A percentile compares a stretch with the other conserved stretches of the same genome.
These are phyloP conservation scores for Plasmodium relictum DNA, from an alignment of 169 alveolate genomes.

Conservation along the genomic window DNA sequence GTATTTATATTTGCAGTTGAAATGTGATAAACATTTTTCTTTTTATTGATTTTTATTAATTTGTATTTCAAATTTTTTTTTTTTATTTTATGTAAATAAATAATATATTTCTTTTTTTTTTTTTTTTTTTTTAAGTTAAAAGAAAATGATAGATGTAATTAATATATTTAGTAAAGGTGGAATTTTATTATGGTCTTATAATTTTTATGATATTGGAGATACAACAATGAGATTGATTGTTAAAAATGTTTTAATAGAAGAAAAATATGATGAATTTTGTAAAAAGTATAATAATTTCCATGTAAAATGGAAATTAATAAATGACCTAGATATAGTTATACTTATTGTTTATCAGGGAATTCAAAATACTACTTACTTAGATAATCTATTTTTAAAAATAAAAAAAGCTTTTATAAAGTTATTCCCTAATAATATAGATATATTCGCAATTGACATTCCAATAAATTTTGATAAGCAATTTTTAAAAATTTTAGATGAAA, in stretches of 20 bases:
- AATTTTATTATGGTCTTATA: constrained; percentile 66
- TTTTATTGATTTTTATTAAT: background rate
- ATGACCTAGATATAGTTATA: constrained; percentile 65
- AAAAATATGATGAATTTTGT: constrained; percentile 40
- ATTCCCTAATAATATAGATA: constrained; percentile 31
- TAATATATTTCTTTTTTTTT: background rate
- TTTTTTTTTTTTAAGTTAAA: constrained; percentile 17
- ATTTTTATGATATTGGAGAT: constrained; percentile 68
- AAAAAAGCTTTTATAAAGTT: constrained; percentile 49
- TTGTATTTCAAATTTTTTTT: background rate
- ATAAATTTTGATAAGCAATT: constrained; percentile 44
- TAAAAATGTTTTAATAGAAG: constrained; percentile 43
- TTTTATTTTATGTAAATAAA: background rate
- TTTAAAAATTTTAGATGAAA: constrained; percentile 47
- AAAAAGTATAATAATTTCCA: constrained; percentile 45
- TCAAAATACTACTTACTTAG: constrained; percentile 56
- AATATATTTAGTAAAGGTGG: constrained; percentile 76
- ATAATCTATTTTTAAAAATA: constrained; percentile 36
- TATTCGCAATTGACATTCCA: constrained; percentile 31
- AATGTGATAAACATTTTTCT: background rate
- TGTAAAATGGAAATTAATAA: constrained; percentile 55
- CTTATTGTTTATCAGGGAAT: constrained; percentile 63
- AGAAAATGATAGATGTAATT: constrained; percentile 68
- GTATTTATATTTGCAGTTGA: too few relatives aligned
- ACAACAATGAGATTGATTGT: constrained; percentile 49